These are phyloP conservation scores for Calophaca sinica DNA, from an alignment of 306 rosid genomes.

Conservation along the genomic window DNA sequence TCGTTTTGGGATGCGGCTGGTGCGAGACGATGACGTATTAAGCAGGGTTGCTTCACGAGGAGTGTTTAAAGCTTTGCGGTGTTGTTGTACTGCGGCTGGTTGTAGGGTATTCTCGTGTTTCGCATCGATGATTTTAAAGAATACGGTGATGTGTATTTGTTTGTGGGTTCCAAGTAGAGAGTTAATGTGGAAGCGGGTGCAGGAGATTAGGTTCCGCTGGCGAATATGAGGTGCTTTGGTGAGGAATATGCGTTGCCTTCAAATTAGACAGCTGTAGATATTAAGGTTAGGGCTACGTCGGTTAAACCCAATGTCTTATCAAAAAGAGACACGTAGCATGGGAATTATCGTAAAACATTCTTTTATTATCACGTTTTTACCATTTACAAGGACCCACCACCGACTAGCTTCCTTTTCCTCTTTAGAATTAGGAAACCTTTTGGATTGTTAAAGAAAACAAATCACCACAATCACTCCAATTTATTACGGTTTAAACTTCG, in stretches of 20 bases:
- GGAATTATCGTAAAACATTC: not conserved
- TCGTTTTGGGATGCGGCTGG: constrained; percentile 33
- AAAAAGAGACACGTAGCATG: not conserved
- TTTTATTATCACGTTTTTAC: too few relatives aligned
- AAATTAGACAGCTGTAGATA: constrained; percentile 31
- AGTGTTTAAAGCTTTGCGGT: not conserved
- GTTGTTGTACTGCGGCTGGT: constrained; percentile 22
- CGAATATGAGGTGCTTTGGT: constrained; percentile 5
- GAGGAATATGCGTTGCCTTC: constrained; percentile 48
- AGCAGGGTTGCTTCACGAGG: not conserved
- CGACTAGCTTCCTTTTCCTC: too few relatives aligned
- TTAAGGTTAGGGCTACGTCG: constrained; percentile 42
- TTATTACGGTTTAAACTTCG: too few relatives aligned
- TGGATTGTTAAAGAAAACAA: too few relatives aligned
- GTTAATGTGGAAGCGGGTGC: not conserved
- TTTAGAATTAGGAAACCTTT: too few relatives aligned
- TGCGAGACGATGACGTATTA: constrained; percentile 32
- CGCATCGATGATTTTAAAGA: not conserved
- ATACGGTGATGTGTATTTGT: not conserved
- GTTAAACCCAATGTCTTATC: constrained; percentile 7
- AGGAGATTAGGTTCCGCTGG: not conserved
- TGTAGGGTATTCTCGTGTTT: constrained; percentile 9
- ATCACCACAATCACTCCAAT: too few relatives aligned
- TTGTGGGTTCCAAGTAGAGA: not conserved
- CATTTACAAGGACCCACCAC: too few relatives aligned